Conservation (phyloP, 1,284 basidiomycete genomes). For the Malassezia slooffiae region DNA sequence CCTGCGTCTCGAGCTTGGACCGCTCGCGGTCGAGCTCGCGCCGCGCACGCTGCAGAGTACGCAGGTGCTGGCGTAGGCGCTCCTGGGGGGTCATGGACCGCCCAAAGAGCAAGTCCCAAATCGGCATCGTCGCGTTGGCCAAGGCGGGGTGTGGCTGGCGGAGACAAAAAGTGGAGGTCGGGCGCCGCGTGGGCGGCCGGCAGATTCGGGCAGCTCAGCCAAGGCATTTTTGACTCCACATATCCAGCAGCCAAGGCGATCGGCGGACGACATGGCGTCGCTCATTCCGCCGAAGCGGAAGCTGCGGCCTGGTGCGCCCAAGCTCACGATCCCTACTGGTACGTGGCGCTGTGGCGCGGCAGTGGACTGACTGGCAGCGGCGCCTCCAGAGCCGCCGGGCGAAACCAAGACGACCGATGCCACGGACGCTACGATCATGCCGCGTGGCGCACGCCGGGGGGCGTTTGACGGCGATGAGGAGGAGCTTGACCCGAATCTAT, state of each 20-base stretch:
- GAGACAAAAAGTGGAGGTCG: too few species aligned
- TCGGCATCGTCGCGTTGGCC: slow-evolving; percentile 11
- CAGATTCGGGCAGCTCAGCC: too few species aligned
- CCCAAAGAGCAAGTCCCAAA: slow-evolving; percentile 56
- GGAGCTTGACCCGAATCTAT: background rate
- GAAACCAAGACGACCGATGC: background rate
- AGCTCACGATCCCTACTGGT: slow-evolving; percentile 26
- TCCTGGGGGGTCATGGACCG: slow-evolving; percentile 88
- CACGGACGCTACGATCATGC: slow-evolving; percentile 13
- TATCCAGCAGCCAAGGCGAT: too few species aligned
- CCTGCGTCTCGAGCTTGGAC: slow-evolving; percentile 78
- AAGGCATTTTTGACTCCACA: too few species aligned
- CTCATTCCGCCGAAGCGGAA: slow-evolving; percentile 40
- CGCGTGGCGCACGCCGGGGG: background rate
- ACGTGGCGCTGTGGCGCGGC: background rate
- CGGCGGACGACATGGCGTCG: slow-evolving; percentile 22
- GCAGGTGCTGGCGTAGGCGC: slow-evolving; percentile 86
- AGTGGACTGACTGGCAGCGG: background rate
- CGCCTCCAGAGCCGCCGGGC: background rate
- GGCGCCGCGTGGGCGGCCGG: too few species aligned
- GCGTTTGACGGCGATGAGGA: too few species aligned
- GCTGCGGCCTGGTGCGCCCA: slow-evolving; percentile 37
- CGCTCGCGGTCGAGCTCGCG: slow-evolving; percentile 92
- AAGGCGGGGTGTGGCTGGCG: too few species aligned
- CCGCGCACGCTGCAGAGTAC: slow-evolving; percentile 87